Evolutionary conservation across 768 basidiomycete species (phyloP).

Genomic region (Ramaria rubella): DNA sequence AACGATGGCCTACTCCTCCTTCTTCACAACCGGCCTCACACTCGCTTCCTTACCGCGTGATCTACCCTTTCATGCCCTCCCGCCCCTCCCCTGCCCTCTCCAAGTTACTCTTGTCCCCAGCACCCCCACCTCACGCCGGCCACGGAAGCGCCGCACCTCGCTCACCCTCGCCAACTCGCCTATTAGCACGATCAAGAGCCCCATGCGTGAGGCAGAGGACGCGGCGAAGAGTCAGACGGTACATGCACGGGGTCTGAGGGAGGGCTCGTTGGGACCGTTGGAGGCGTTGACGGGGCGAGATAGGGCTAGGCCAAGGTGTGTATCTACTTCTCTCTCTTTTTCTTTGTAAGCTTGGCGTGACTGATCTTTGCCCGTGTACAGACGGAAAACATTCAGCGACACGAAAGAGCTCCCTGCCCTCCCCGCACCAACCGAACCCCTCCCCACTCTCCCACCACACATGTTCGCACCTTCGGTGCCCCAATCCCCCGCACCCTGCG

Average conservation of each 20-base stretch:
- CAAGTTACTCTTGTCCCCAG: not conserved
- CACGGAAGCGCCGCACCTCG: slow-evolving; percentile 56
- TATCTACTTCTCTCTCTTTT: not conserved
- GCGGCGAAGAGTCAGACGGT: not conserved
- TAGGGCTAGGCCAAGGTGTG: not conserved
- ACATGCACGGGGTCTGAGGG: not conserved
- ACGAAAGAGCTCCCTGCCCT: not conserved
- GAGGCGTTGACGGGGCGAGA: not conserved
- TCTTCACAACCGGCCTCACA: not conserved
- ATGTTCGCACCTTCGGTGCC: not conserved
- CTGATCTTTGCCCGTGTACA: not conserved
- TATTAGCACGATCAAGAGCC: slow-evolving; percentile 52
- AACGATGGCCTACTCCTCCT: not conserved
- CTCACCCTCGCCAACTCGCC: slow-evolving; percentile 49
- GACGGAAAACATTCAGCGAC: not conserved
- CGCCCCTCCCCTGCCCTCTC: not conserved
- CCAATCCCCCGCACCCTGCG: not conserved
- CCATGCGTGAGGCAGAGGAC: slow-evolving; percentile 37
- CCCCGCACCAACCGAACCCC: not conserved
- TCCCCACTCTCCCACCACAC: not conserved
- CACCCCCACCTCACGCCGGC: not conserved
- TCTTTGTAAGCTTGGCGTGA: not conserved
- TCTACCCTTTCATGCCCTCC: too few species aligned
- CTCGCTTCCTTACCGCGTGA: not conserved
- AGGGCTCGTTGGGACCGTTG: not conserved